Evolutionary conservation across 306 rosid species (phyloP).

Genomic region (Dalbergia cochinchinensis): DNA sequence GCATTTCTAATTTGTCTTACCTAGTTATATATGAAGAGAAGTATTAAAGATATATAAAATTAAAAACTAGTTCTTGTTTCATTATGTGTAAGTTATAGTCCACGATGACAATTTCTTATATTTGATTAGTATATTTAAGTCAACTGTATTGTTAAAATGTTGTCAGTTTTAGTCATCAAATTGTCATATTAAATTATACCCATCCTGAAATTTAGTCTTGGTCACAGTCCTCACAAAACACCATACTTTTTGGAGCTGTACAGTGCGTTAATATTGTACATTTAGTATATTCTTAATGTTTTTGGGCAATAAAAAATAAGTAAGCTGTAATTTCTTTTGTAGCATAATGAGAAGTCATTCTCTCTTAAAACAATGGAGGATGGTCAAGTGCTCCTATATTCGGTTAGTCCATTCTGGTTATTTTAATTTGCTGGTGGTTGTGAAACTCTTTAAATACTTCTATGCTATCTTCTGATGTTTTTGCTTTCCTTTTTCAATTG

Average conservation of each 20-base stretch:
- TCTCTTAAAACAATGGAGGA: slow-evolving; percentile 97
- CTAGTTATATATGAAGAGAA: slow-evolving; percentile 21
- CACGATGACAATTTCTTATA: slow-evolving; percentile 4
- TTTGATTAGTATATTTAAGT: slow-evolving; percentile 16
- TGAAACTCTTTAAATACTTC: slow-evolving; percentile 22
- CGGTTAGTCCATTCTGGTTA: slow-evolving; percentile 58
- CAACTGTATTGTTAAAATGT: neutral
- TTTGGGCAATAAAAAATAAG: slow-evolving; percentile 9
- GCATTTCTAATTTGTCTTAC: slow-evolving; percentile 27
- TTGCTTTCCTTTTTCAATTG: slow-evolving; percentile 38
- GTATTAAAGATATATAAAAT: neutral
- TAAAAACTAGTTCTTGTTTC: neutral
- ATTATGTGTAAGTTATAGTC: neutral
- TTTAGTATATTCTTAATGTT: slow-evolving; percentile 32
- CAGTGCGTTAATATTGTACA: slow-evolving; percentile 21
- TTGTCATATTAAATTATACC: neutral
- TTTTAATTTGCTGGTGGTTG: slow-evolving; percentile 36
- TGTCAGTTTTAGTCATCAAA: slow-evolving; percentile 26
- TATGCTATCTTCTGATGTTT: slow-evolving; percentile 23
- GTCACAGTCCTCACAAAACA: slow-evolving; percentile 1
- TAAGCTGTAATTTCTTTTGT: slow-evolving; percentile 49
- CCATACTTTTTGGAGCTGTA: slow-evolving; percentile 34
- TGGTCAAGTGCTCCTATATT: slow-evolving; percentile 91
- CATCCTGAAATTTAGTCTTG: slow-evolving; percentile 23
- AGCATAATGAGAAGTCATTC: slow-evolving; percentile 93